A percentile compares a stretch with the other conserved stretches of the same genome.
Conservation (phyloP, 2,329 filamentous ascomycete species). For the Aspergillus sp. region DNA sequence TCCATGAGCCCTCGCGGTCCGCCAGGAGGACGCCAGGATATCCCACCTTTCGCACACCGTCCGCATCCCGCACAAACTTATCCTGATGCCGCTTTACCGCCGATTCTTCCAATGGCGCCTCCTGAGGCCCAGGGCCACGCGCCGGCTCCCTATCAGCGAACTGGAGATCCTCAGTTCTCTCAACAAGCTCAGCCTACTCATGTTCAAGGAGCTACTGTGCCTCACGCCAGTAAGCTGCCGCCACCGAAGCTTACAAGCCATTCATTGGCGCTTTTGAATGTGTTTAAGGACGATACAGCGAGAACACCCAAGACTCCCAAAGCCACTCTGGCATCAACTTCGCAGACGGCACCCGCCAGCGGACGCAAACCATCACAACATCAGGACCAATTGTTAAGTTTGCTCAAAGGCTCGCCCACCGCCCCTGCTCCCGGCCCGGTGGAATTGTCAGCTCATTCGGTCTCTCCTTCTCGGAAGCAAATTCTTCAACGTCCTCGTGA, state of each 20-base stretch:
- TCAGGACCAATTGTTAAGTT: conserved; percentile 37
- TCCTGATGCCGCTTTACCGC: conserved; percentile 17
- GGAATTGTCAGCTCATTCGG: conserved; percentile 48
- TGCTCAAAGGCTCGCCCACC: conserved; percentile 29
- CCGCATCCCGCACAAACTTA: conserved; percentile 17
- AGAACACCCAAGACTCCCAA: conserved; percentile 26
- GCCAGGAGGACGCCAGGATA: conserved; percentile 17
- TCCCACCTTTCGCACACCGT: conserved; percentile 20
- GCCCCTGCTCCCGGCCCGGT: conserved; percentile 36
- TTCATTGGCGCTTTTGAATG: conserved; percentile 56
- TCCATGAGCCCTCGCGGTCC: conserved; percentile 18
- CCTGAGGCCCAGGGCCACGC: conserved; percentile 22
- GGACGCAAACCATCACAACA: conserved; percentile 33
- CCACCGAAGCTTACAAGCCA: conserved; percentile 59
- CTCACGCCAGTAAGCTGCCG: conserved; percentile 58
- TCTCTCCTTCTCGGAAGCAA: conserved; percentile 32
- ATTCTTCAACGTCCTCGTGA: conserved; percentile 32
- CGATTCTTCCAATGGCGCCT: conserved; percentile 11
- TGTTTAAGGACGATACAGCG: conserved; percentile 50
- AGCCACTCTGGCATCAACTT: conserved; percentile 18
- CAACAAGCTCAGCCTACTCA: conserved; percentile 34
- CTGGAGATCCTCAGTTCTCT: conserved; percentile 47
- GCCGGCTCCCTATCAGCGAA: conserved; percentile 47
- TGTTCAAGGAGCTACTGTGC: conserved; percentile 47
- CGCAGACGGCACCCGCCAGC: conserved; percentile 11